phyloP scores from a whole-genome alignment of 805 yeast species.

The Jamesozyma lodderae region DNA sequence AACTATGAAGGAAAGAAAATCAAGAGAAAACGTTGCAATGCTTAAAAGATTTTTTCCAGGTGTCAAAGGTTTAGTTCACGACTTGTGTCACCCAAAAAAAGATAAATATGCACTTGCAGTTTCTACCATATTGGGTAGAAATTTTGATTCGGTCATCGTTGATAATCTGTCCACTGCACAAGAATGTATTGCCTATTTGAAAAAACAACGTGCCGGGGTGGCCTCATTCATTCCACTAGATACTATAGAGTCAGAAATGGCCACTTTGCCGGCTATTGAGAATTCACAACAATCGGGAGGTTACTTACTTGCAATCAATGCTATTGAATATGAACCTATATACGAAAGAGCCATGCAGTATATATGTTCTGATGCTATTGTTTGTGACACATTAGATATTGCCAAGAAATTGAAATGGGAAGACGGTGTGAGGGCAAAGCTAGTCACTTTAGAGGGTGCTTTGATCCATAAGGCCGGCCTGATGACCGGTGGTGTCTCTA shows the following conservation, averaged over 20 bases:
- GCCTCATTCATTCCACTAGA: constrained; percentile 87
- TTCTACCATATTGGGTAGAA: constrained; percentile 66
- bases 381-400: constrained; percentile 59
- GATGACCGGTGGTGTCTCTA: constrained; percentile 81
- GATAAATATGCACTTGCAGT: constrained; percentile 66
- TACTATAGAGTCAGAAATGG: constrained; percentile 58
- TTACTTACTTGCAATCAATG: constrained; percentile 49
- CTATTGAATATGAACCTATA: constrained; percentile 56
- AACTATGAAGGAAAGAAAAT: constrained; percentile 54
- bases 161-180: constrained; percentile 61
- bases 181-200: constrained; percentile 68
- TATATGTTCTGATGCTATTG: constrained; percentile 68
- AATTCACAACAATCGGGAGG: constrained; percentile 19
- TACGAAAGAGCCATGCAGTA: constrained; percentile 72
- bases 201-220: constrained; percentile 76
- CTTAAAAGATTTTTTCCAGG: constrained; percentile 74
- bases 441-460: constrained; percentile 78
- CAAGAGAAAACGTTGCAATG: constrained; percentile 64
- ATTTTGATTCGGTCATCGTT: constrained; percentile 77
- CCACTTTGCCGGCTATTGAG: constrained; percentile 28
- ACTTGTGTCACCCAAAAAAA: constrained; percentile 68
- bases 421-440: constrained; percentile 45
- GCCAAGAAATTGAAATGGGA: constrained; percentile 74
- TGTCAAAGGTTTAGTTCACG: constrained; percentile 72
- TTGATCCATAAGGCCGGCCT: constrained; percentile 77